phyloP scores from a whole-genome alignment of 495 filamentous ascomycete species.

The Hypoxylon fragiforme region DNA sequence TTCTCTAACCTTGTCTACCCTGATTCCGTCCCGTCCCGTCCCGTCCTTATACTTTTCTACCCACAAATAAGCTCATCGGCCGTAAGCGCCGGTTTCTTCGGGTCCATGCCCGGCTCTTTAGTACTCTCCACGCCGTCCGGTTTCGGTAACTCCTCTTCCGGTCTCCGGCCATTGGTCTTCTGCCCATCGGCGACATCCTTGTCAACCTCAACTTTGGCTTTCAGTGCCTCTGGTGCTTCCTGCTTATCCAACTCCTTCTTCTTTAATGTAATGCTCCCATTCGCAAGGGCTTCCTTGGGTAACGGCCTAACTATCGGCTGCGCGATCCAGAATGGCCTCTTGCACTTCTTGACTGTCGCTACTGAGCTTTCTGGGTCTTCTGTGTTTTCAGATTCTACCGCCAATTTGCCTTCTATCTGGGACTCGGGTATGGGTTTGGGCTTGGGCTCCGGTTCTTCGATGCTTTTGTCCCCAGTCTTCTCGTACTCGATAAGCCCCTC shows the following conservation, averaged over 20 bases:
- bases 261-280: slow-evolving; percentile 71
- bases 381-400: slow-evolving; percentile 28
- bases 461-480: slow-evolving; percentile 52
- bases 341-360: slow-evolving; percentile 68
- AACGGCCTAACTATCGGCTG: slow-evolving; percentile 88
- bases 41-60: slow-evolving; percentile 17
- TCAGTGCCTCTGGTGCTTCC: no score
- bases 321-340: slow-evolving; percentile 86
- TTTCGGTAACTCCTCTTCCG: slow-evolving; percentile 30
- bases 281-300: slow-evolving; percentile 84
- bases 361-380: slow-evolving; percentile 60
- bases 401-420: slow-evolving; percentile 31
- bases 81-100: slow-evolving; percentile 8
- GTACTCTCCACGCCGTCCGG: slow-evolving; percentile 35
- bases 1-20: no score
- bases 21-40: no score
- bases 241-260: slow-evolving; percentile 52
- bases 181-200: slow-evolving; percentile 2
- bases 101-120: slow-evolving; percentile 33
- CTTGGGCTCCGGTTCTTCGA: slow-evolving; percentile 53
- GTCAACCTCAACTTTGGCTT: no score
- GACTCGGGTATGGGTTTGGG: slow-evolving; percentile 3
- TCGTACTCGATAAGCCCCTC: slow-evolving; percentile 75
- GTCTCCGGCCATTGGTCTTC: neutral
- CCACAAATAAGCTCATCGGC: slow-evolving; percentile 37